A percentile compares a stretch with the other conserved stretches of the same genome.
phyloP scores from a whole-genome alignment of 1,284 basidiomycete genomes.

The Tilletia walkeri region DNA sequence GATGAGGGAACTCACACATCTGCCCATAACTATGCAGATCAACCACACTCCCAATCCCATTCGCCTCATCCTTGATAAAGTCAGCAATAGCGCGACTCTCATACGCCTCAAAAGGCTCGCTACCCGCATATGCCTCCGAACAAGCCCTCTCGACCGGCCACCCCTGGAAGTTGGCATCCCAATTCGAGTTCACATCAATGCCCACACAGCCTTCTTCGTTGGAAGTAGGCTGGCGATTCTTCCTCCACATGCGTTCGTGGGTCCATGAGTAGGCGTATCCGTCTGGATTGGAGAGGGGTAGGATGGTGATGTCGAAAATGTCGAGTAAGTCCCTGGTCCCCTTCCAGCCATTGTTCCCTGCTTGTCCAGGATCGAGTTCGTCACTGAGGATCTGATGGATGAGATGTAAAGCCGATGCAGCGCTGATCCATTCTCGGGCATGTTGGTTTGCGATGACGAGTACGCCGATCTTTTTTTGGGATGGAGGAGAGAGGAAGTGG shows the following conservation, averaged over 20 bases:
- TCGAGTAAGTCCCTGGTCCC: constrained; percentile 59
- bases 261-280: constrained; percentile 69
- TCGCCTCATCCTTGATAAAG: constrained; percentile 65
- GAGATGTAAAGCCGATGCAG: constrained; percentile 12
- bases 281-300: constrained; percentile 79
- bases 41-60: constrained; percentile 64
- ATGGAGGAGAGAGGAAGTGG: not conserved
- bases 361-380: not conserved
- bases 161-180: constrained; percentile 51
- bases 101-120: constrained; percentile 63
- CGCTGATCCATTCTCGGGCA: constrained; percentile 17
- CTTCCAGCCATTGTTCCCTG: constrained; percentile 19
- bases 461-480: not conserved
- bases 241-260: constrained; percentile 74
- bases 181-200: constrained; percentile 71
- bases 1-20: constrained; percentile 33
- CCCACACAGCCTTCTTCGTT: constrained; percentile 61
- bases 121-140: constrained; percentile 33
- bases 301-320: constrained; percentile 70
- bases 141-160: constrained; percentile 21
- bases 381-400: not conserved
- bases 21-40: constrained; percentile 82
- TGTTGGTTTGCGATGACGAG: constrained; percentile 14
- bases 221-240: constrained; percentile 66
- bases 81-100: constrained; percentile 74